These are phyloP conservation scores for Huntiella bhutanensis DNA, from an alignment of 2,329 filamentous ascomycete species.

Conservation along the genomic window DNA sequence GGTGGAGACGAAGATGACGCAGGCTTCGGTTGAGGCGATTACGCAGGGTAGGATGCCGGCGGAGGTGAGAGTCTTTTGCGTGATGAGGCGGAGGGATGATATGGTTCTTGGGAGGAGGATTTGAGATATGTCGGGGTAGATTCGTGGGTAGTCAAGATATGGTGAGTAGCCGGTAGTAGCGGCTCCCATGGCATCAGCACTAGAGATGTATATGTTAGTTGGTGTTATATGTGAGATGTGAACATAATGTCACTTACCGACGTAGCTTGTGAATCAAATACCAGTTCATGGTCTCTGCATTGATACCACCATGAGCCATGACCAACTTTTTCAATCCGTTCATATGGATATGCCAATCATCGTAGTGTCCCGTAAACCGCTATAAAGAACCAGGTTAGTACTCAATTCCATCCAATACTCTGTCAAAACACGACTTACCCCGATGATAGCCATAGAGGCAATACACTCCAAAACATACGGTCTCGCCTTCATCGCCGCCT, in stretches of 20 bases:
- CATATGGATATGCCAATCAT: constrained; percentile 11
- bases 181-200: constrained; percentile 9
- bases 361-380: constrained; percentile 9
- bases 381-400: background rate
- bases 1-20: constrained; percentile 7
- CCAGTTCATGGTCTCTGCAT: constrained; percentile 8
- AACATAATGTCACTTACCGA: constrained; percentile 4
- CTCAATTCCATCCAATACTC: background rate
- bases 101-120: constrained; percentile 2
- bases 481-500: constrained; percentile 4
- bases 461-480: constrained; percentile 11
- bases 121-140: constrained; percentile 9
- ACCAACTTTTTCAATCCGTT: constrained; percentile 9
- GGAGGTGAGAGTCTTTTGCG: background rate
- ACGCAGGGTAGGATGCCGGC: constrained; percentile 9
- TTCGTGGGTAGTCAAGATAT: constrained; percentile 10
- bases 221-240: background rate
- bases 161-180: constrained; percentile 7
- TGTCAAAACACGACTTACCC: constrained; percentile 3
- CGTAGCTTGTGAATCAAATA: constrained; percentile 10
- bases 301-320: constrained; percentile 6
- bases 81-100: constrained; percentile 1
- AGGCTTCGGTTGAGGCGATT: constrained; percentile 1
- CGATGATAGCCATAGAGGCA: constrained; percentile 10
- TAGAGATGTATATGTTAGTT: background rate